Evolutionary conservation across 352 stramenopile species (phyloP).

Genomic region (Phytophthora citrophthora): DNA sequence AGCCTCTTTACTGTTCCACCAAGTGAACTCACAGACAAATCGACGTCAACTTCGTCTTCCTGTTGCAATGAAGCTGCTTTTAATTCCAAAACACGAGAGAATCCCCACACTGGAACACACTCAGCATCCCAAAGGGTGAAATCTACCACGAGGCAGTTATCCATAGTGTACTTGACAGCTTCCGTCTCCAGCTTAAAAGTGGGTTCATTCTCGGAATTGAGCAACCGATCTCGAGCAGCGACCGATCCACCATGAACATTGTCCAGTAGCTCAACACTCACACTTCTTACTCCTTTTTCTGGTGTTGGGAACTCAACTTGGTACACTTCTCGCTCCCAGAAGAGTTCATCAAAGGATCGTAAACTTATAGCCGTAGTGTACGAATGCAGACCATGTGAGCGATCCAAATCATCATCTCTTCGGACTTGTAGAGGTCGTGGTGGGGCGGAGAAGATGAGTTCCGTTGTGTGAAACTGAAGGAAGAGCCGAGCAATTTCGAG

Average conservation of each 20-base stretch:
- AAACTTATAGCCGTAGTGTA: conserved; percentile 58
- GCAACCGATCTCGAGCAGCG: conserved; percentile 47
- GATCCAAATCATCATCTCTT: conserved; percentile 49
- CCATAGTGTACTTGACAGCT: conserved; percentile 46
- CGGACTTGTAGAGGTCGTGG: conserved; percentile 38
- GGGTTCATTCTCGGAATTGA: conserved; percentile 32
- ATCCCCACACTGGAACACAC: conserved; percentile 56
- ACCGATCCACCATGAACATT: conserved; percentile 29
- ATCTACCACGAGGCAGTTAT: conserved; percentile 57
- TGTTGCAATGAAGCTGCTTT: conserved; percentile 1
- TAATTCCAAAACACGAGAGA: conserved; percentile 42
- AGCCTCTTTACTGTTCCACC: conserved; percentile 13
- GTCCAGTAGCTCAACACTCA: conserved; percentile 42
- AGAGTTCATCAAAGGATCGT: conserved; percentile 43
- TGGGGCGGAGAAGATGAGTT: conserved; percentile 53
- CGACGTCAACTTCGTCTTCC: conserved; percentile 10
- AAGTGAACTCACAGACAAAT: conserved; percentile 25
- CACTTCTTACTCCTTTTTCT: not conserved
- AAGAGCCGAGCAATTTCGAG: conserved; percentile 53
- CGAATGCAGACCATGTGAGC: conserved; percentile 47
- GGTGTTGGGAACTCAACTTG: conserved; percentile 40
- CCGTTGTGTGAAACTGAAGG: conserved; percentile 53
- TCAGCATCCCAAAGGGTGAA: conserved; percentile 61
- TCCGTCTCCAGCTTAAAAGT: conserved; percentile 43
- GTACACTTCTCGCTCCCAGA: conserved; percentile 66